Percentiles rank a stretch among this genome's conserved stretches.
These are phyloP conservation scores for Moesziomyces sp. DNA, from an alignment of 1,284 basidiomycete species.

Conservation along the genomic window DNA sequence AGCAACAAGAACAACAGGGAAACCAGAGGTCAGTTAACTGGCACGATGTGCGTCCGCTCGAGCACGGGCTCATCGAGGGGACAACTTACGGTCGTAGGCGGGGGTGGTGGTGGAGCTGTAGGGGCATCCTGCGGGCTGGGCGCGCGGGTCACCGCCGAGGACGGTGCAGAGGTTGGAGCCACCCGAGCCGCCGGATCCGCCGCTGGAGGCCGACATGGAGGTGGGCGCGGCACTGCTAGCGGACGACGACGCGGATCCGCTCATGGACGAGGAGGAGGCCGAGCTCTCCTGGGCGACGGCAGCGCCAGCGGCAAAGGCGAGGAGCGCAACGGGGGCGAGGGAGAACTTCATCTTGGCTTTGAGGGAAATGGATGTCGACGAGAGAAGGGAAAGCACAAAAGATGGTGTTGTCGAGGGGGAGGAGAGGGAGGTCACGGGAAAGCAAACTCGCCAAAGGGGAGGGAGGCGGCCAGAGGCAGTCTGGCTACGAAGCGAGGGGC, in stretches of 20 bases:
- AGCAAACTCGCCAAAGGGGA: too few relatives aligned
- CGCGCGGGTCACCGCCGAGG: conserved; percentile 44
- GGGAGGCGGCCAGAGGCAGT: too few relatives aligned
- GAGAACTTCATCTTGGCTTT: conserved; percentile 56
- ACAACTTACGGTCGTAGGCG: conserved; percentile 54
- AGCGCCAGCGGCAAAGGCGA: conserved; percentile 49
- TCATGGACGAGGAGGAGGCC: conserved; percentile 16
- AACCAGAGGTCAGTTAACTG: conserved; percentile 14
- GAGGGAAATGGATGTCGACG: neutral
- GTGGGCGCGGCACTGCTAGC: conserved; percentile 28
- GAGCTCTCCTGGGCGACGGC: conserved; percentile 50
- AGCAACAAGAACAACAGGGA: neutral
- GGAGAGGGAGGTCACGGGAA: too few relatives aligned
- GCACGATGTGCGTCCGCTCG: neutral
- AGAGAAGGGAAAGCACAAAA: neutral
- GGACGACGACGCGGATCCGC: conserved; percentile 35
- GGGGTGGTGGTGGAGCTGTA: conserved; percentile 55
- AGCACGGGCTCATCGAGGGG: neutral
- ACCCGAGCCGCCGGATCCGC: conserved; percentile 16
- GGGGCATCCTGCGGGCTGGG: conserved; percentile 39
- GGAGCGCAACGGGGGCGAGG: conserved; percentile 49
- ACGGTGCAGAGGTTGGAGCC: conserved; percentile 42
- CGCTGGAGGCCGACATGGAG: conserved; percentile 15
- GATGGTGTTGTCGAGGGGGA: conserved; percentile 8
- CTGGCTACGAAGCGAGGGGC: too few relatives aligned